Evolutionary conservation across 768 basidiomycete genomes (phyloP), one percentile per base, ranked within the genome.

Genomic region (Naganishia friedmannii): DNA sequence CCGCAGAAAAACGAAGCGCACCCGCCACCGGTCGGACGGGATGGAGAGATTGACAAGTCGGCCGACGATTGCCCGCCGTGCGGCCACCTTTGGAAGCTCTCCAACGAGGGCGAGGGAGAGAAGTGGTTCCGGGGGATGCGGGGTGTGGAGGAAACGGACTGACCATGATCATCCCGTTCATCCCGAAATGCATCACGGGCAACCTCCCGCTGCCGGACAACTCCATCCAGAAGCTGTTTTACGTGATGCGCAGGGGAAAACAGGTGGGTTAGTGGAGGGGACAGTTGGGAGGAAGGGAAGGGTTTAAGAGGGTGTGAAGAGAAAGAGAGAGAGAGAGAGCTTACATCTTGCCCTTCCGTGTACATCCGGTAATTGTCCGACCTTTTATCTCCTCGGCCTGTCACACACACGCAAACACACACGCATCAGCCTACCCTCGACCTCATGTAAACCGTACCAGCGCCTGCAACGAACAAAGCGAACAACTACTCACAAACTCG

Each of bases 121-220:
- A n/a, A n/a, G n/a, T n/a, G n/a, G n/a, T n/a, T n/a, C n/a, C 12
- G 34, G 34, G 4, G 34, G 34, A 37, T 37, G 34, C 34, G 4
- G 34, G 34, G 12, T 37, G 34, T 37, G 34, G 17, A 19, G 31
- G 19, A n/a, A 58, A 15, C 31, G 45, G 45, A 57, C 69, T 86
- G 19, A 87, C 88, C 82, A 88, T 87, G 39, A 91, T 82, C 86
- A 87, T 89, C n/a, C 90, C 90, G 0, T 90, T 91, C 90, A 91
- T 92, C 1, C 90, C 90, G 73, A 91, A 90, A 76, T 91, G 90
- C 57, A 91, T 80, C 2, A 91, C 87, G 3, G 90, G 90, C 72
- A 86, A 77, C 74, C 83, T 83, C 0, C 89, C 89, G 17, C 81
- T 70, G 8, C 88, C 89, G 34, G 86, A 84, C 2, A 91, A 83